A percentile compares a stretch with the other conserved stretches of the same genome.
phyloP scores from a whole-genome alignment of 768 basidiomycete genomes.

The Tephrocybe rancida region DNA sequence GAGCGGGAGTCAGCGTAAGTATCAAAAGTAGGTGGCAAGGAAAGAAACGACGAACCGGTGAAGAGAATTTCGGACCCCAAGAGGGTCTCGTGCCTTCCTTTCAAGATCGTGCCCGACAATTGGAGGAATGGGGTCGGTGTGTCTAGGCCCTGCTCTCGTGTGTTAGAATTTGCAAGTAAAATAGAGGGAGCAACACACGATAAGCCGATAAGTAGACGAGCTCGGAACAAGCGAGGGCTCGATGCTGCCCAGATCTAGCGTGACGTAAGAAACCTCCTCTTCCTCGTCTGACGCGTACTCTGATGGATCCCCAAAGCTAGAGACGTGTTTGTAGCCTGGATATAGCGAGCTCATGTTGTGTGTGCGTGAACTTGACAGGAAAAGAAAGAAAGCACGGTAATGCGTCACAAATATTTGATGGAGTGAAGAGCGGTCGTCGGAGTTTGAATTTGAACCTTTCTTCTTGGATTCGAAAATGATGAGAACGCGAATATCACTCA shows the following conservation, averaged over 20 bases:
- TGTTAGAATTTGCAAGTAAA: not conserved
- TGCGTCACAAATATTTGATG: too few species aligned
- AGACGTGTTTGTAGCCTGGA: constrained; percentile 69
- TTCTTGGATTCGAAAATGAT: too few species aligned
- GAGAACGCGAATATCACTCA: too few species aligned
- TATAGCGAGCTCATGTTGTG: too few species aligned
- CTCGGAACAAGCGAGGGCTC: constrained; percentile 79
- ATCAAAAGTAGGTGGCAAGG: not conserved
- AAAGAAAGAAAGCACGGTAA: too few species aligned
- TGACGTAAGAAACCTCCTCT: constrained; percentile 67
- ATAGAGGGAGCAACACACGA: constrained; percentile 48
- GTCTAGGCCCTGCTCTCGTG: constrained; percentile 62
- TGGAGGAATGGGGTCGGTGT: constrained; percentile 79
- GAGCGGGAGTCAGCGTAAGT: not conserved
- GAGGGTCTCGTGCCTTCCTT: constrained; percentile 66
- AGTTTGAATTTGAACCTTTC: too few species aligned
- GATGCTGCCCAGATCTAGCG: constrained; percentile 70
- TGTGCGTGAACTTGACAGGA: too few species aligned
- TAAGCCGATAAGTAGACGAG: constrained; percentile 69
- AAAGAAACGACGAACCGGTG: constrained; percentile 47
- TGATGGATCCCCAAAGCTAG: constrained; percentile 66
- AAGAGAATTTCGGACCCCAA: constrained; percentile 81
- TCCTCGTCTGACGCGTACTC: constrained; percentile 47
- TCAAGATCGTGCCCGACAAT: constrained; percentile 72
- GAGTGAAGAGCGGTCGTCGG: too few species aligned